Evolutionary conservation across 2,329 filamentous ascomycete species (phyloP).

Genomic region (Trichophyton rubrum): DNA sequence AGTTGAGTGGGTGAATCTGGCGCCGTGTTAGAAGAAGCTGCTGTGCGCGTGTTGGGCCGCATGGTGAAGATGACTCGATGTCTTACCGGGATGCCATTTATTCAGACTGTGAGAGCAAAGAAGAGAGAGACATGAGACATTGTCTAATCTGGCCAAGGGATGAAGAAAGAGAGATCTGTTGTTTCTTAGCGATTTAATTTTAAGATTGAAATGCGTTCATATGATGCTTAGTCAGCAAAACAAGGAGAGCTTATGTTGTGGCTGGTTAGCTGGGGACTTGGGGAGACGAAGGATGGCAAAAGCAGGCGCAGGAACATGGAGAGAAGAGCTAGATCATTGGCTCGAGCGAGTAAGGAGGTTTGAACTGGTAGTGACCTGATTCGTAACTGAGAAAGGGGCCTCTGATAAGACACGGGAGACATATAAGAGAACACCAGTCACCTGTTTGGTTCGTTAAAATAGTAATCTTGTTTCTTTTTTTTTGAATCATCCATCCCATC

Average conservation of each 20-base stretch:
- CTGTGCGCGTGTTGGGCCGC: background rate
- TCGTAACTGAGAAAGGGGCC: background rate
- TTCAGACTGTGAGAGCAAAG: background rate
- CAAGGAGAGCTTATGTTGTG: background rate
- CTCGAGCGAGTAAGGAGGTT: background rate
- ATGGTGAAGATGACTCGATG: background rate
- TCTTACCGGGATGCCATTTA: constrained; percentile 13
- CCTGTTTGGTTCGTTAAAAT: background rate
- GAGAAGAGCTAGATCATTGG: background rate
- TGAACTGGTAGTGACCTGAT: background rate
- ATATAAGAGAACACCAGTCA: background rate
- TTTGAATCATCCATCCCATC: background rate
- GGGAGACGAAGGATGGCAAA: background rate
- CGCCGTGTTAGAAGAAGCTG: background rate
- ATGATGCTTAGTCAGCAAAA: background rate
- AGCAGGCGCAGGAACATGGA: background rate
- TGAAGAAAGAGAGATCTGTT: background rate
- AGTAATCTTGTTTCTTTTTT: background rate
- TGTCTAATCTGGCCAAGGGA: background rate
- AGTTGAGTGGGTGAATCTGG: constrained; percentile 53
- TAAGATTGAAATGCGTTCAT: constrained; percentile 1
- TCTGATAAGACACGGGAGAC: background rate
- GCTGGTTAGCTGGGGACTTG: background rate
- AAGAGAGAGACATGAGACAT: background rate
- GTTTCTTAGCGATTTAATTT: background rate